A percentile compares a stretch with the other conserved stretches of the same genome.
phyloP scores from a whole-genome alignment of 2,329 filamentous ascomycete genomes.

The Stachybotrys chartarum region DNA sequence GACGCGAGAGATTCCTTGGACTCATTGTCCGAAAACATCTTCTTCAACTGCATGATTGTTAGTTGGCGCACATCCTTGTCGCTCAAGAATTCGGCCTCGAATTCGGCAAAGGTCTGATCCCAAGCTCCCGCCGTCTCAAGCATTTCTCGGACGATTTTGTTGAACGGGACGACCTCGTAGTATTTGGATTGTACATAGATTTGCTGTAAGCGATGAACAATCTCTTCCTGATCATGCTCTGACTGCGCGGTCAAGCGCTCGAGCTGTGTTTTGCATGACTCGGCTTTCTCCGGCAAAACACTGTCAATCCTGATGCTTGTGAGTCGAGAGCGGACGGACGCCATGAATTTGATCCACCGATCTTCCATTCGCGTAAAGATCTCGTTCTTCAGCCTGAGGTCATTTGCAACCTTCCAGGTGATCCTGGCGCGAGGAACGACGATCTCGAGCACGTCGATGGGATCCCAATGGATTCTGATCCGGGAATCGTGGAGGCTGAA shows the following conservation, averaged over 20 bases:
- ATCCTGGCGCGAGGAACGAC: slow-evolving; percentile 84
- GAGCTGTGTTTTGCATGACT: slow-evolving; percentile 74
- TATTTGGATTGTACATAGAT: slow-evolving; percentile 92
- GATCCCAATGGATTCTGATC: slow-evolving; percentile 85
- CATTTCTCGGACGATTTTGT: slow-evolving; percentile 79
- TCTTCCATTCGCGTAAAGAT: slow-evolving; percentile 76
- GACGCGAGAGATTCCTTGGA: slow-evolving; percentile 68
- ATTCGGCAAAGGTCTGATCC: slow-evolving; percentile 84
- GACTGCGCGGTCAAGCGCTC: slow-evolving; percentile 71
- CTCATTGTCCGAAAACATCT: slow-evolving; percentile 88
- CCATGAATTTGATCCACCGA: slow-evolving; percentile 78
- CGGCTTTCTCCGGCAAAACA: slow-evolving; percentile 78
- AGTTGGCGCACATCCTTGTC: slow-evolving; percentile 94
- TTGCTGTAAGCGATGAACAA: slow-evolving; percentile 74
- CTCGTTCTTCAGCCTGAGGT: slow-evolving; percentile 87
- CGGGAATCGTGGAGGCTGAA: slow-evolving; percentile 84
- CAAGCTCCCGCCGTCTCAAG: slow-evolving; percentile 89
- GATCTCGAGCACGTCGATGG: slow-evolving; percentile 88
- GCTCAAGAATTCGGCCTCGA: slow-evolving; percentile 88
- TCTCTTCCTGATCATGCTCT: slow-evolving; percentile 70
- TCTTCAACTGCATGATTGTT: slow-evolving; percentile 86
- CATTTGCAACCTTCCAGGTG: slow-evolving; percentile 96
- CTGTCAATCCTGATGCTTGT: slow-evolving; percentile 88
- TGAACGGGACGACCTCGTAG: slow-evolving; percentile 93
- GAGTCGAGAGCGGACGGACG: slow-evolving; percentile 75